A percentile compares a stretch with the other conserved stretches of the same genome.
Evolutionary conservation across 495 filamentous ascomycete genomes (phyloP).

Genomic region (Xylaria intraflava): DNA sequence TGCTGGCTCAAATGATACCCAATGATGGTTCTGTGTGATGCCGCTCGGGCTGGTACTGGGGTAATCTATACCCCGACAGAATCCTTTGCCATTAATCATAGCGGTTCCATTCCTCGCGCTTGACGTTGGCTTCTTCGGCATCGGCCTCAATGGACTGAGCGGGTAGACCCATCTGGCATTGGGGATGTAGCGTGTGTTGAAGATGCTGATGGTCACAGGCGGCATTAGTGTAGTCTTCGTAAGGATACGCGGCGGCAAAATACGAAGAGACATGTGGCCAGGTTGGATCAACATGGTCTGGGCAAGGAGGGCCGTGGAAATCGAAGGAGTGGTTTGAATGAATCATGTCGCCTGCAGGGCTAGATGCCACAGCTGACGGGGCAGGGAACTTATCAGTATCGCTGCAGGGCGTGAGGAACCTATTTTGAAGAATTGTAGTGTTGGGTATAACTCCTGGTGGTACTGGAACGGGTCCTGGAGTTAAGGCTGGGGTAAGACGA

Average conservation of each 20-base stretch:
- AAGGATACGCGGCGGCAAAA: constrained; percentile 16
- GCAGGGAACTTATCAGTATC: constrained; percentile 33
- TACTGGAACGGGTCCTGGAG: constrained; percentile 17
- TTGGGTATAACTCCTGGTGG: constrained; percentile 9
- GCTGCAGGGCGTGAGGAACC: constrained; percentile 40
- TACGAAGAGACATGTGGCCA: constrained; percentile 19
- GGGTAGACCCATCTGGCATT: constrained; percentile 16
- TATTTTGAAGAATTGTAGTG: constrained; percentile 22
- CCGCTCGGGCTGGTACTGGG: neutral
- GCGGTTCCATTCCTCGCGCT: constrained; percentile 32
- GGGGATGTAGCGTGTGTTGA: constrained; percentile 17
- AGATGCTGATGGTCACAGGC: constrained; percentile 25
- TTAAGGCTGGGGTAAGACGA: constrained; percentile 20
- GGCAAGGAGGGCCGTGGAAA: constrained; percentile 20
- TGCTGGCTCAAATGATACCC: neutral
- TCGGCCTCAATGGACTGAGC: constrained; percentile 25
- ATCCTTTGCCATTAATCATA: constrained; percentile 5
- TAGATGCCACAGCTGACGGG: constrained; percentile 19
- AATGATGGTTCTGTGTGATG: neutral
- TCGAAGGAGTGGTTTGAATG: constrained; percentile 19
- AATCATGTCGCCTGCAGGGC: constrained; percentile 24
- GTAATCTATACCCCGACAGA: neutral
- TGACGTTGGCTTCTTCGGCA: constrained; percentile 24
- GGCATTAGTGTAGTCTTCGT: constrained; percentile 17
- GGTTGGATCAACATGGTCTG: constrained; percentile 18